Evolutionary conservation across 2,329 filamentous ascomycete genomes (phyloP), one percentile per base, ranked within the genome.

Genomic region (Hirsutella minnesotensis): DNA sequence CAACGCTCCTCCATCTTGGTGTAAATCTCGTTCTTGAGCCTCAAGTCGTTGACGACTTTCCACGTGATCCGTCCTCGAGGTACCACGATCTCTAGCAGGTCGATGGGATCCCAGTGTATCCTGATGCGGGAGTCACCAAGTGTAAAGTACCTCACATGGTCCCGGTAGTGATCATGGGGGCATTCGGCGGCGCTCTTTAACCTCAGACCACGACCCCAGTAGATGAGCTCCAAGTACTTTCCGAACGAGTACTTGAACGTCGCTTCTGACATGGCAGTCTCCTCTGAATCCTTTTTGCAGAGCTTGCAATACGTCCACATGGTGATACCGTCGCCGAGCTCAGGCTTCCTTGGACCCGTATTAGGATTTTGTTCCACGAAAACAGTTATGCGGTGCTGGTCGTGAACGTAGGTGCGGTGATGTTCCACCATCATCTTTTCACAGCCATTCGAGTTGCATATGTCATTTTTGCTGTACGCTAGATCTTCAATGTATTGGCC

Each of bases 161-260:
- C 86, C 46, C 82, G 81, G 60, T 95, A 88, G 45, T 95, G 81
- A 57, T 98, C 90, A 57, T 98, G 92, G 15, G 85, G 77, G 57
- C 94, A 98, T 41, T 61, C 67, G 31, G 85, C 70, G 22, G 80
- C 78, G 38, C 82, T 79, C 50, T 76, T 80, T 52, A 81, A 79
- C 56, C 81, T 84, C 39, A 96, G 67, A 31, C 86, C 83, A 35
- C 79, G 83, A 56, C 89, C 90, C 89, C 90, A 98, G 61, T 96
- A 96, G 3, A 89, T 88, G 16, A 98, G 70, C 62, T 98, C 92
- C n/a, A 98, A 71, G 55, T 96, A 98, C 62, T 98, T 98, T 10
- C 87, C 92, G 56, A 98, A 94, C 0, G 92, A 98, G 60, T 98
- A 98, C 59, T 94, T 95, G 85, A 88, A 98, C 0, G 89, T 94